A percentile compares a stretch with the other conserved stretches of the same genome.
phyloP scores from a whole-genome alignment of 352 stramenopile genomes.

The Peronospora destructor region DNA sequence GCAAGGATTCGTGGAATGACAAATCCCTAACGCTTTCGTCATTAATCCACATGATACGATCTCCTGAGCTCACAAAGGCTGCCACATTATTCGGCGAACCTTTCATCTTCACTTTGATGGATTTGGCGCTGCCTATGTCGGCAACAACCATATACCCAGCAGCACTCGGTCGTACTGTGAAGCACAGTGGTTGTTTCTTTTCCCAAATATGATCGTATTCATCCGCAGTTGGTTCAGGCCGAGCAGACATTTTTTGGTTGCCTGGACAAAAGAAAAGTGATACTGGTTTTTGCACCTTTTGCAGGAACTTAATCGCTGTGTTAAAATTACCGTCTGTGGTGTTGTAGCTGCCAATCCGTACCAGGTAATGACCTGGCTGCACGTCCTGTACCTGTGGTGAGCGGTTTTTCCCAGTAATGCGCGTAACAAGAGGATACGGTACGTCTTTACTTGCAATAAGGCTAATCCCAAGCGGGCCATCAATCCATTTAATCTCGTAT shows the following conservation, averaged over 20 bases:
- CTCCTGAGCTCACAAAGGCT: slow-evolving; percentile 49
- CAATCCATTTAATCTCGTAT: slow-evolving; percentile 85
- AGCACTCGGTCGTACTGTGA: slow-evolving; percentile 66
- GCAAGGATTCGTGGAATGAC: slow-evolving; percentile 75
- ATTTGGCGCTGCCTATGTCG: slow-evolving; percentile 79
- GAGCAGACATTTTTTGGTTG: slow-evolving; percentile 71
- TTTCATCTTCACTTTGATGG: slow-evolving; percentile 79
- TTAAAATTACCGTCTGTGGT: slow-evolving; percentile 84
- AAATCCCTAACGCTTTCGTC: slow-evolving; percentile 65
- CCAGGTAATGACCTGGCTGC: slow-evolving; percentile 79
- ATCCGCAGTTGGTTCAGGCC: slow-evolving; percentile 53
- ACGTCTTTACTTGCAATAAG: slow-evolving; percentile 84
- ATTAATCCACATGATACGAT: slow-evolving; percentile 79
- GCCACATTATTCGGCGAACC: slow-evolving; percentile 46
- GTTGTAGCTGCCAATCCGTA: slow-evolving; percentile 82
- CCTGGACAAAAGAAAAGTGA: slow-evolving; percentile 79
- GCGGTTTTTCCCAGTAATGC: slow-evolving; percentile 84
- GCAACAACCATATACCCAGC: slow-evolving; percentile 70
- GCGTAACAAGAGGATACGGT: slow-evolving; percentile 78
- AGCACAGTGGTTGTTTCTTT: slow-evolving; percentile 82
- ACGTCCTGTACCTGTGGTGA: slow-evolving; percentile 84
- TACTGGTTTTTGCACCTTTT: slow-evolving; percentile 82
- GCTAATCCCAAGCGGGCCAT: slow-evolving; percentile 81
- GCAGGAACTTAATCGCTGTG: slow-evolving; percentile 84
- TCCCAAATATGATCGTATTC: slow-evolving; percentile 87